phyloP scores from a whole-genome alignment of 768 basidiomycete genomes.

The Podaxis pistillaris region DNA sequence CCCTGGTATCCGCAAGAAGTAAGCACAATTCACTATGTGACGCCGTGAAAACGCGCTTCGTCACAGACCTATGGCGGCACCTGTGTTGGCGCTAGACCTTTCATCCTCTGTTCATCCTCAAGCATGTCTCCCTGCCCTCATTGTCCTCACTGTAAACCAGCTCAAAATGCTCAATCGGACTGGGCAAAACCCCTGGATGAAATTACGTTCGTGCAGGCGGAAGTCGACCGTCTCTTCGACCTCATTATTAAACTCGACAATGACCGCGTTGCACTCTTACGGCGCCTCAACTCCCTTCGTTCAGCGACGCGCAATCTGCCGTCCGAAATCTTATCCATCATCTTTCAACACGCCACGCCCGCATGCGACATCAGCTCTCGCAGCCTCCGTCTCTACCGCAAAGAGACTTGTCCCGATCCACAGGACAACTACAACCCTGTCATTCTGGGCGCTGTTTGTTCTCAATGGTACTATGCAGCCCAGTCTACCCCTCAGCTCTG shows the following conservation, averaged over 20 bases:
- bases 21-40: too few species aligned
- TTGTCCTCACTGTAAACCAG: neutral
- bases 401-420: too few species aligned
- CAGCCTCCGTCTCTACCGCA: too few species aligned
- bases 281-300: neutral
- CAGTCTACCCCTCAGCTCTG: neutral
- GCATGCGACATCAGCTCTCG: too few species aligned
- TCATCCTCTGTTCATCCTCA: too few species aligned
- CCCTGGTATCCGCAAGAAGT: too few species aligned
- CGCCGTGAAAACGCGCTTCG: too few species aligned
- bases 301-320: neutral
- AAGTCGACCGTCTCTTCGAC: neutral
- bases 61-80: too few species aligned
- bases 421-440: neutral
- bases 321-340: neutral
- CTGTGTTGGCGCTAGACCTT: too few species aligned
- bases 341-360: neutral
- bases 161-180: too few species aligned
- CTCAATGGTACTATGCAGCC: neutral
- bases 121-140: neutral
- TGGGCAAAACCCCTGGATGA: too few species aligned
- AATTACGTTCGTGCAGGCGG: neutral
- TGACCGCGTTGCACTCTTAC: neutral
- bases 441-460: neutral
- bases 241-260: neutral